Percentiles rank a stretch among this genome's conserved stretches.
These are phyloP conservation scores for Rosellinia necatrix DNA, from an alignment of 2,329 filamentous ascomycete genomes.

Conservation along the genomic window DNA sequence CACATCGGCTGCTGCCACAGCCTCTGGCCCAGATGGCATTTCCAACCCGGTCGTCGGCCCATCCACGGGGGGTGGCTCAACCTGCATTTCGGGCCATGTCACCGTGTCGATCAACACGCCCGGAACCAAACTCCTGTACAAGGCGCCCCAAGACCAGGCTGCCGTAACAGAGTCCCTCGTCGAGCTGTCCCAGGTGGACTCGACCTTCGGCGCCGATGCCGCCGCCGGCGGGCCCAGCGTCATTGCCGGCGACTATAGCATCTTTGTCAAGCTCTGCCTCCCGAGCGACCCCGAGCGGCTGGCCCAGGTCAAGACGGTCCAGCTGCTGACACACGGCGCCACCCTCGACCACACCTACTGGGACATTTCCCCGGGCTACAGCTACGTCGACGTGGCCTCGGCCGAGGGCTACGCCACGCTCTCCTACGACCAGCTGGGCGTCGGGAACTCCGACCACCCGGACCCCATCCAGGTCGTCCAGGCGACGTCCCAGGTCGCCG, in stretches of 20 bases:
- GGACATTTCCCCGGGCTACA: constrained; percentile 46
- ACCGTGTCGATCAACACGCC: constrained; percentile 27
- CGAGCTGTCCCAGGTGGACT: constrained; percentile 30
- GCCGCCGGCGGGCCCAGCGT: constrained; percentile 22
- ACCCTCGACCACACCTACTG: constrained; percentile 46
- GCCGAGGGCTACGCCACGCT: constrained; percentile 45
- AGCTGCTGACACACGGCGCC: constrained; percentile 47
- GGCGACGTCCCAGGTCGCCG: constrained; percentile 43
- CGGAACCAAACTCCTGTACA: constrained; percentile 28
- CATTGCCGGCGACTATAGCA: constrained; percentile 29
- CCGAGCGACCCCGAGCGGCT: constrained; percentile 15
- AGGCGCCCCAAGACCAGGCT: constrained; percentile 28
- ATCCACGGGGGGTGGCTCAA: constrained; percentile 29
- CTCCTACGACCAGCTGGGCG: constrained; percentile 49
- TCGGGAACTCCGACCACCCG: constrained; percentile 43
- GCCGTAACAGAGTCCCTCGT: constrained; percentile 28
- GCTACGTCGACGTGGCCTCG: constrained; percentile 47
- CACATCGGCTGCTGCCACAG: constrained; percentile 14
- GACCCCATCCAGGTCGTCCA: constrained; percentile 46
- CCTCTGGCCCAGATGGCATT: constrained; percentile 24
- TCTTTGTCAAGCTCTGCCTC: constrained; percentile 32
- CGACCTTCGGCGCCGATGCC: constrained; percentile 24
- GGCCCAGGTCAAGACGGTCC: constrained; percentile 36
- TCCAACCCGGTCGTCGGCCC: constrained; percentile 24
- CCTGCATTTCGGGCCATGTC: constrained; percentile 27